phyloP scores from a whole-genome alignment of 441 rosid species.

The Syzygium malaccense region DNA sequence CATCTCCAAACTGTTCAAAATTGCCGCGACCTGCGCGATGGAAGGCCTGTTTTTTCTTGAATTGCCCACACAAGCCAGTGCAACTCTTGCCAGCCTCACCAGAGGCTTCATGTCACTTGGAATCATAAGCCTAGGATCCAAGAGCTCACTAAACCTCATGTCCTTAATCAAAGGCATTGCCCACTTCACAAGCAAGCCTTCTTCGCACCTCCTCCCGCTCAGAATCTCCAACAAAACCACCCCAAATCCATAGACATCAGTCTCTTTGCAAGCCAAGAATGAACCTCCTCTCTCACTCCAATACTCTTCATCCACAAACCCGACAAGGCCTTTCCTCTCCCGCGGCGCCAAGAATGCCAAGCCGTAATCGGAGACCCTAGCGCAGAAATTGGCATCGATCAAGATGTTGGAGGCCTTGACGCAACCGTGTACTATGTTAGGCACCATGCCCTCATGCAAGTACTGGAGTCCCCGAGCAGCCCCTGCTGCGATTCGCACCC shows the following conservation, averaged over 20 bases:
- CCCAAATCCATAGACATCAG: conserved; percentile 76
- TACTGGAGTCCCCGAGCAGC: conserved; percentile 64
- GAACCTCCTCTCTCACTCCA: conserved; percentile 18
- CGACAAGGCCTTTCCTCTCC: conserved; percentile 44
- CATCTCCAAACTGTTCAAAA: conserved; percentile 55
- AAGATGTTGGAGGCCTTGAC: conserved; percentile 57
- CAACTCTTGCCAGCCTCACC: conserved; percentile 66
- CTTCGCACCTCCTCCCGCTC: conserved; percentile 64
- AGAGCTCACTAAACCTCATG: conserved; percentile 38
- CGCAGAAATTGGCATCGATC: conserved; percentile 32
- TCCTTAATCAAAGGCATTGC: conserved; percentile 70
- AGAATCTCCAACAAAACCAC: conserved; percentile 69
- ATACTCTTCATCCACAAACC: conserved; percentile 58
- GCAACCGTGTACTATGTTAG: conserved; percentile 53
- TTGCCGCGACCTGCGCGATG: conserved; percentile 45
- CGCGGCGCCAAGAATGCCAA: conserved; percentile 42
- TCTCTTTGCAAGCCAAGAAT: conserved; percentile 41
- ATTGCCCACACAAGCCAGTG: conserved; percentile 69
- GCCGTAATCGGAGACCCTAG: conserved; percentile 67
- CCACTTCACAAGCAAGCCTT: conserved; percentile 65
- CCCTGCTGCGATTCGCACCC: conserved; percentile 56
- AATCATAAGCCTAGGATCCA: conserved; percentile 48
- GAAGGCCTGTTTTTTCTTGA: conserved; percentile 60
- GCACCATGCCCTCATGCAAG: conserved; percentile 44
- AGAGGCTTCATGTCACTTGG: conserved; percentile 40